These are phyloP conservation scores for Yamagishiella unicocca DNA, from an alignment of 139 green algal species.

Conservation along the genomic window DNA sequence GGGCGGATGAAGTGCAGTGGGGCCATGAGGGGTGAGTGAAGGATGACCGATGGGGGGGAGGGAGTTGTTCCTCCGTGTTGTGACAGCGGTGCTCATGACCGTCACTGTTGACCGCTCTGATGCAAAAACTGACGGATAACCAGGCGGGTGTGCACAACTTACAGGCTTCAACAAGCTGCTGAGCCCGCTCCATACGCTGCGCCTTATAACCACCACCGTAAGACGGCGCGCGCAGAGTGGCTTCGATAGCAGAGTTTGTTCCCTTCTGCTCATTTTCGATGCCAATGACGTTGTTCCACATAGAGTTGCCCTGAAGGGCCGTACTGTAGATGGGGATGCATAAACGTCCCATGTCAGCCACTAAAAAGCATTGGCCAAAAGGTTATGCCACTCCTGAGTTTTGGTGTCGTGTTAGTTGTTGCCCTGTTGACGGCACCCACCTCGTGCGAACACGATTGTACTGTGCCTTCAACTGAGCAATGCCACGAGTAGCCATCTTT, in stretches of 20 bases:
- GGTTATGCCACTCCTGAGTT: too few relatives aligned
- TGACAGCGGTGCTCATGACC: too few relatives aligned
- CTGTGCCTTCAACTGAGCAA: constrained; percentile 65
- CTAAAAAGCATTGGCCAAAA: background rate
- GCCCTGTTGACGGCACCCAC: too few relatives aligned
- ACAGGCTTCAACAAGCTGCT: constrained; percentile 65
- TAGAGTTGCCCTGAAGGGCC: constrained; percentile 81
- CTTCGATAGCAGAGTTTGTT: constrained; percentile 82
- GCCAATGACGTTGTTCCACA: constrained; percentile 90
- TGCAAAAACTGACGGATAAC: too few relatives aligned
- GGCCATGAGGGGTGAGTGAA: background rate
- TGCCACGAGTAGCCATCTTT: constrained; percentile 38
- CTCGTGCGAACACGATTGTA: constrained; percentile 83
- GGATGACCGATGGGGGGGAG: background rate
- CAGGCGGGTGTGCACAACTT: background rate
- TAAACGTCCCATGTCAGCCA: too few relatives aligned
- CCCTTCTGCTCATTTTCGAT: constrained; percentile 68
- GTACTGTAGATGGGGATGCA: constrained; percentile 71
- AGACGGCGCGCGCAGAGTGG: constrained; percentile 76
- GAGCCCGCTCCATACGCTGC: constrained; percentile 71
- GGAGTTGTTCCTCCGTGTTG: background rate
- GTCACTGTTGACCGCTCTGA: too few relatives aligned
- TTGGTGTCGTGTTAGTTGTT: too few relatives aligned
- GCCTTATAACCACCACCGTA: constrained; percentile 58
- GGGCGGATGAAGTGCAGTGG: too few relatives aligned